Evolutionary conservation across 305 asterid genomes (phyloP), one percentile per base, ranked within the genome.

Genomic region (Plantago lanceolata): DNA sequence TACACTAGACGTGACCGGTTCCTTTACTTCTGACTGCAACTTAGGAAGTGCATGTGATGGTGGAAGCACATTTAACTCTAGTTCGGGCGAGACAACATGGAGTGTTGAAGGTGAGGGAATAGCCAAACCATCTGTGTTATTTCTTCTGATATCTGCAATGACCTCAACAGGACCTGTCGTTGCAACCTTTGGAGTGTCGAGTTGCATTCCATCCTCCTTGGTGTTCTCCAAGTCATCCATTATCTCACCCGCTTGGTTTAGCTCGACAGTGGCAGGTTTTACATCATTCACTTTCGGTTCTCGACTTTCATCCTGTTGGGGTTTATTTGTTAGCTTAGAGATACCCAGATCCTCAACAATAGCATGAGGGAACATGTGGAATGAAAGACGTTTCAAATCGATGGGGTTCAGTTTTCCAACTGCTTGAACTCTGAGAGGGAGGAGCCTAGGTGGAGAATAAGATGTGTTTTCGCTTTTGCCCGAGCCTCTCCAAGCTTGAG

Each of bases 391-490:
- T 73, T 87, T 87, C 12, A 85, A 4, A 62, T 89, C 98, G 6
- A 85, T 84, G 8, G 96, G 96, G 71, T 81, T 89, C 43, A 92
- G 81, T 65, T 85, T 92, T 48, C 84, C 86, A 52, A 82, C 73
- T 2, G 95, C 80, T 57, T 84, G 85, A 75, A 80, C 87, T 75
- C 91, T 79, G 48, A 83, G 78, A 4, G 89, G 81, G 62, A 82
- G 44, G 48, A 82, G 79, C 71, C 64, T 58, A 19, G 93, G 90
- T 17, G 94, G 86, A 45, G 93, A 73, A 56, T 78, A 81, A 24
- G 77, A 66, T 19, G 56, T 26, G 50, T 69, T 78, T 31, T 71
- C 82, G n/a, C 72, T 59, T 11, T 65, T 67, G 26, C 61, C 48
- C 44, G 76, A 65, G 48, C 65, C 57, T 53, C 71, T 76, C 80